These are phyloP conservation scores for Penicillium argentinense DNA, from an alignment of 495 filamentous ascomycete species.

Conservation along the genomic window DNA sequence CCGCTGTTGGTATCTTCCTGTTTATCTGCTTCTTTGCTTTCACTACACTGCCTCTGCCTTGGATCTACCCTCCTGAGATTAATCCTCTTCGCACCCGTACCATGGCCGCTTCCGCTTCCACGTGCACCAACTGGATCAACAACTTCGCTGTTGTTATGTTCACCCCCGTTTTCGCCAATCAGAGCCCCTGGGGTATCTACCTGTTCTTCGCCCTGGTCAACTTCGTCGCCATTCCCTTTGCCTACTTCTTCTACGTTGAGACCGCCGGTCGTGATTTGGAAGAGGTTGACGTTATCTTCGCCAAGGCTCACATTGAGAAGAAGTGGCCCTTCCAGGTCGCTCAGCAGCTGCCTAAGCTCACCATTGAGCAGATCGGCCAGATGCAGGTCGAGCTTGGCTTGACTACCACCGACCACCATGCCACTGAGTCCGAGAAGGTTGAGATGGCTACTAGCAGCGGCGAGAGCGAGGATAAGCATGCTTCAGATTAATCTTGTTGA, in stretches of 20 bases:
- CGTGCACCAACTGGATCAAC: slow-evolving; percentile 46
- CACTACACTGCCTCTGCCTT: slow-evolving; percentile 50
- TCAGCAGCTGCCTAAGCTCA: slow-evolving; percentile 37
- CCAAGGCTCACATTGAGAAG: slow-evolving; percentile 41
- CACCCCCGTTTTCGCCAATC: slow-evolving; percentile 40
- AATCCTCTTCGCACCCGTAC: slow-evolving; percentile 71
- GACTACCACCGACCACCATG: slow-evolving; percentile 16
- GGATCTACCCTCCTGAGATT: slow-evolving; percentile 77
- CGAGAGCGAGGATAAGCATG: slow-evolving; percentile 23
- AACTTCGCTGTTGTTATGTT: slow-evolving; percentile 51
- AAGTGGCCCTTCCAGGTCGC: slow-evolving; percentile 38
- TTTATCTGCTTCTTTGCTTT: slow-evolving; percentile 43
- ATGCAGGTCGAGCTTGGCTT: slow-evolving; percentile 32
- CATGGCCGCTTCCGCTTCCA: slow-evolving; percentile 52
- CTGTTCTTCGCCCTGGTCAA: slow-evolving; percentile 71
- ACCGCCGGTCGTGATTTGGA: slow-evolving; percentile 68
- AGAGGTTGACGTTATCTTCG: slow-evolving; percentile 63
- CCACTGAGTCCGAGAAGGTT: slow-evolving; percentile 26
- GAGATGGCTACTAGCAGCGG: slow-evolving; percentile 33
- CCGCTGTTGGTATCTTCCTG: slow-evolving; percentile 39
- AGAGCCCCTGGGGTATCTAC: slow-evolving; percentile 35
- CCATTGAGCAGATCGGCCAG: slow-evolving; percentile 29
- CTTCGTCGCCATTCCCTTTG: slow-evolving; percentile 59
- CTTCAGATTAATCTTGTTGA: slow-evolving; percentile 17
- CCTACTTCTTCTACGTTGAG: slow-evolving; percentile 71